These are phyloP conservation scores for Coemansia sp. DNA, from an alignment of 371 early-diverging fungal species.

Conservation along the genomic window DNA sequence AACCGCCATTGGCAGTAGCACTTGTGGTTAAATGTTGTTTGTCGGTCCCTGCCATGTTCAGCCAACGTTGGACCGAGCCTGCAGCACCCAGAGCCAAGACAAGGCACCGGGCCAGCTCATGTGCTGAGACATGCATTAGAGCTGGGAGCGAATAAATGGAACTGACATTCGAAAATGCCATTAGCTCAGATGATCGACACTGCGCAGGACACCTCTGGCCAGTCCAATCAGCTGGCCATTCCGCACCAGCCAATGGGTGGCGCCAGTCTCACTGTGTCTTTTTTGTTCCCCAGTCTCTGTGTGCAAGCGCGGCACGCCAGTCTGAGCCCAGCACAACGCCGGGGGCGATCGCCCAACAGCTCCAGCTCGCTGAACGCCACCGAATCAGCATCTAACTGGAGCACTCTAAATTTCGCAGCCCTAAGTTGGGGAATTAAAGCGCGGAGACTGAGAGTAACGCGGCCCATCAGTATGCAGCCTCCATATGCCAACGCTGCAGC, in stretches of 20 bases:
- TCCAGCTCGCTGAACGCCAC: not conserved
- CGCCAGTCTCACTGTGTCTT: not conserved
- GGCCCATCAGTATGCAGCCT: constrained; percentile 14
- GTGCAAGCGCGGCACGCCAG: not conserved
- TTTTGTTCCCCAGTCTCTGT: not conserved
- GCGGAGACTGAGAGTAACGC: not conserved
- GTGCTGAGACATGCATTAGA: not conserved
- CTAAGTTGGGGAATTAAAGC: constrained; percentile 5
- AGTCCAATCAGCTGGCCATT: constrained; percentile 4
- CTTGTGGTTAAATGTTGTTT: not conserved
- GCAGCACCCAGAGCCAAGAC: not conserved
- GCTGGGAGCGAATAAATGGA: not conserved
- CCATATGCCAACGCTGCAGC: not conserved
- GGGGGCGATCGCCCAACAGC: constrained; percentile 1
- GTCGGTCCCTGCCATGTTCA: not conserved
- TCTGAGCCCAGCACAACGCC: not conserved
- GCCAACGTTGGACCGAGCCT: not conserved
- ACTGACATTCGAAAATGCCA: not conserved
- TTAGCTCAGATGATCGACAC: not conserved
- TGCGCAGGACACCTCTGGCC: constrained; percentile 1
- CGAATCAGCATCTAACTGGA: not conserved
- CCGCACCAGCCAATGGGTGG: constrained; percentile 6
- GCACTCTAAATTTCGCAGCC: constrained; percentile 2
- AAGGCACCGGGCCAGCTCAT: not conserved
- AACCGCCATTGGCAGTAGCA: not conserved